phyloP scores from a whole-genome alignment of 2,329 filamentous ascomycete genomes.

The Colletotrichum euphorbiae region DNA sequence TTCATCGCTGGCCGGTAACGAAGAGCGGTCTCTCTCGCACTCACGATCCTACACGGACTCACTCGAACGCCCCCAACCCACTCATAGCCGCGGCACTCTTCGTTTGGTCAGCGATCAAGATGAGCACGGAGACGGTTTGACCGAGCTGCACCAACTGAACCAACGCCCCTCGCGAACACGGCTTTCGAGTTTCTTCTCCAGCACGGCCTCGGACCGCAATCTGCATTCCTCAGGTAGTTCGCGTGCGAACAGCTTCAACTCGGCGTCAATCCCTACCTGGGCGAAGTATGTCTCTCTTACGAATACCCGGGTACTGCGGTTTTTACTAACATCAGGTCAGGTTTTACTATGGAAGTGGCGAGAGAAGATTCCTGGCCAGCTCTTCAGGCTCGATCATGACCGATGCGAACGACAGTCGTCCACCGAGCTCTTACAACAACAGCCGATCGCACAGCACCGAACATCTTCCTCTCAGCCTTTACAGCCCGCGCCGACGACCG shows the following conservation, averaged over 20 bases:
- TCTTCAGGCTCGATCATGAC: constrained; percentile 61
- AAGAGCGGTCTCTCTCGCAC: constrained; percentile 54
- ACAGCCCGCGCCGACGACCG: constrained; percentile 58
- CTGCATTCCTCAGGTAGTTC: constrained; percentile 65
- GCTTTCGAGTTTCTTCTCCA: constrained; percentile 63
- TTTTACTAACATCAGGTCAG: constrained; percentile 46
- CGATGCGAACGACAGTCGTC: constrained; percentile 60
- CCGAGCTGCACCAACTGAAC: constrained; percentile 66
- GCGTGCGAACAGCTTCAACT: constrained; percentile 58
- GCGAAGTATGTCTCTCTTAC: constrained; percentile 54
- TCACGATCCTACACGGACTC: constrained; percentile 58
- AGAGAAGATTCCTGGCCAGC: constrained; percentile 63
- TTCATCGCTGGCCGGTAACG: constrained; percentile 61
- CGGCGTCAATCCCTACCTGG: constrained; percentile 64
- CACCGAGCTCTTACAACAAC: constrained; percentile 57
- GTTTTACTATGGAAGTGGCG: constrained; percentile 78
- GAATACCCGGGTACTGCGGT: neutral
- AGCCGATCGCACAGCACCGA: constrained; percentile 64
- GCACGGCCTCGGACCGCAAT: constrained; percentile 62
- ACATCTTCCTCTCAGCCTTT: constrained; percentile 58
- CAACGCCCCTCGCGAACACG: constrained; percentile 65
- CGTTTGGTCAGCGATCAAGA: constrained; percentile 68
- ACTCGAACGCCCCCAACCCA: constrained; percentile 62
- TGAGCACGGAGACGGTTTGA: constrained; percentile 73
- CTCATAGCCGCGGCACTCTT: constrained; percentile 55